These are phyloP conservation scores for Boletus semigastroideus DNA, from an alignment of 1,284 basidiomycete genomes.

Conservation along the genomic window DNA sequence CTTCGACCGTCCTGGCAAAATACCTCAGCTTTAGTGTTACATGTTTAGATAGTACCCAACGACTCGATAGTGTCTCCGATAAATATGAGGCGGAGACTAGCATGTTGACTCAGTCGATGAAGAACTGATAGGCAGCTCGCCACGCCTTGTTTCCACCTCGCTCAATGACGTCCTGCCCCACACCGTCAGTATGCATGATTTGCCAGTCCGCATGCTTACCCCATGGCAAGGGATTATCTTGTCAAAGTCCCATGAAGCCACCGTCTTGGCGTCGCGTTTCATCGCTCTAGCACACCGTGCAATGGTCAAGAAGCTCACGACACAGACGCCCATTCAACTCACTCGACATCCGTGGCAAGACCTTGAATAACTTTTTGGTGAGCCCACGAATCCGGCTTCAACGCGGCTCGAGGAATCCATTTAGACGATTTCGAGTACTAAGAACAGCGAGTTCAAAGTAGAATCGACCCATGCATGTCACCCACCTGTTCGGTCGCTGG, in stretches of 20 bases:
- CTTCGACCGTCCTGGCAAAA: too few relatives aligned
- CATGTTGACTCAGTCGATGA: conserved; percentile 19
- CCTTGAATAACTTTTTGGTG: conserved; percentile 55
- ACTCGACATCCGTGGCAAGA: conserved; percentile 26
- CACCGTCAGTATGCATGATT: conserved; percentile 6
- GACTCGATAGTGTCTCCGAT: neutral
- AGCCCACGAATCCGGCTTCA: conserved; percentile 60
- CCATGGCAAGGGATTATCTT: conserved; percentile 93
- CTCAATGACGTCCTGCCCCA: conserved; percentile 75
- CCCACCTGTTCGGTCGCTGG: conserved; percentile 82
- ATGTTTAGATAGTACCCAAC: neutral
- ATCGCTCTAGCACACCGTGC: conserved; percentile 53
- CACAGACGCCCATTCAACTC: conserved; percentile 5
- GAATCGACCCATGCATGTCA: neutral
- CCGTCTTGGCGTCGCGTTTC: conserved; percentile 68
- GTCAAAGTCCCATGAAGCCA: conserved; percentile 83
- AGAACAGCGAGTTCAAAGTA: conserved; percentile 16
- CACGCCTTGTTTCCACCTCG: conserved; percentile 70
- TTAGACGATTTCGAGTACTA: conserved; percentile 53
- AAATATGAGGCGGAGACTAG: neutral
- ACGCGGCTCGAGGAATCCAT: conserved; percentile 44
- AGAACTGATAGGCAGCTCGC: conserved; percentile 44
- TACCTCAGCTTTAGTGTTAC: neutral
- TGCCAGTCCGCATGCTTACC: conserved; percentile 40
- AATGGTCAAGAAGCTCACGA: neutral